phyloP scores from a whole-genome alignment of 2,329 filamentous ascomycete genomes.

The Escovopsis sp. region DNA sequence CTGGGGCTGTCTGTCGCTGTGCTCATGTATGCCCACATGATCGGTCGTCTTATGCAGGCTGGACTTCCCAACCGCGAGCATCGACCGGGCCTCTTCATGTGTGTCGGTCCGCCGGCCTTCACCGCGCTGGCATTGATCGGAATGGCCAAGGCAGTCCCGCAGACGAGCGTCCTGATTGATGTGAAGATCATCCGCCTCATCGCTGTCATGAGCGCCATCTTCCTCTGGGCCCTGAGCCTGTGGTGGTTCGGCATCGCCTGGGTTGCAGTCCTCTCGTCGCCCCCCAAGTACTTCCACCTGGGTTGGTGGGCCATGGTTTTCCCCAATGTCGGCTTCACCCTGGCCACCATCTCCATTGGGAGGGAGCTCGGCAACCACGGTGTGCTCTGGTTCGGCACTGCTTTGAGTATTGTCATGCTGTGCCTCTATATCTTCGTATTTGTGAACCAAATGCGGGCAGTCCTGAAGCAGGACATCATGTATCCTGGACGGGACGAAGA shows the following conservation, averaged over 20 bases:
- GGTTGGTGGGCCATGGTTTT: slow-evolving; percentile 52
- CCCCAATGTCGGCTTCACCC: slow-evolving; percentile 43
- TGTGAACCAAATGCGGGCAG: slow-evolving; percentile 26
- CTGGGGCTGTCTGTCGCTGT: slow-evolving; percentile 53
- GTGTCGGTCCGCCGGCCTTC: slow-evolving; percentile 59
- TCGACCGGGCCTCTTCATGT: slow-evolving; percentile 58
- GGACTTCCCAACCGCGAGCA: slow-evolving; percentile 45
- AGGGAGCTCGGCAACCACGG: slow-evolving; percentile 29
- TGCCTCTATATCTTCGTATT: slow-evolving; percentile 28
- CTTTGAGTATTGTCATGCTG: slow-evolving; percentile 31
- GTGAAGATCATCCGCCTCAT: slow-evolving; percentile 28
- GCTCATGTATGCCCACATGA: slow-evolving; percentile 59
- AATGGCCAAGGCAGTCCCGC: slow-evolving; percentile 36
- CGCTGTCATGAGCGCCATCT: slow-evolving; percentile 34
- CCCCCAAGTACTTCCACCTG: slow-evolving; percentile 38
- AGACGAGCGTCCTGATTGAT: slow-evolving; percentile 25
- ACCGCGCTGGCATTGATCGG: slow-evolving; percentile 55
- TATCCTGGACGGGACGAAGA: slow-evolving; percentile 40
- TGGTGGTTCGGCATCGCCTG: slow-evolving; percentile 38
- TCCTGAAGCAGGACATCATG: slow-evolving; percentile 38
- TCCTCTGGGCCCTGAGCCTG: slow-evolving; percentile 46
- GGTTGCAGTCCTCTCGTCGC: slow-evolving; percentile 19
- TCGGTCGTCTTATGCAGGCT: slow-evolving; percentile 53
- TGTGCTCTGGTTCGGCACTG: slow-evolving; percentile 32
- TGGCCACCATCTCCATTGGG: slow-evolving; percentile 39